A percentile compares a stretch with the other conserved stretches of the same genome.
Conservation (phyloP, 2,329 filamentous ascomycete species). For the Aspergillus hiratsukae region DNA sequence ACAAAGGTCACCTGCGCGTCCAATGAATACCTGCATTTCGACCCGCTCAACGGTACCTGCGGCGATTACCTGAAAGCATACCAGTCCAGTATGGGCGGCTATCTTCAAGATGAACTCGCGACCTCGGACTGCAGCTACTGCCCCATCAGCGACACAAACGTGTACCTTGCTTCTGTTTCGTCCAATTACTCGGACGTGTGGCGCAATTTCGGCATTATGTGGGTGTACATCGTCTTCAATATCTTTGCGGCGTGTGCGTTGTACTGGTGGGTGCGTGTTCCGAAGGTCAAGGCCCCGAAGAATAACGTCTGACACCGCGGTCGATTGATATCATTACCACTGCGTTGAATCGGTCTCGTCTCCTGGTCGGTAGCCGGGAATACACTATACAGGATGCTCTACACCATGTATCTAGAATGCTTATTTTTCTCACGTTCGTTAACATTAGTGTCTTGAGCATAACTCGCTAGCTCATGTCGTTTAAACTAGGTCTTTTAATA, state of each 20-base stretch:
- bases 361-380: neutral
- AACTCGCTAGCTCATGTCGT: neutral
- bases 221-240: slow-evolving; percentile 24
- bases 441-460: neutral
- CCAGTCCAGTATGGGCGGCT: neutral
- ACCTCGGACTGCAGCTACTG: neutral
- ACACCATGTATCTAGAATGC: neutral
- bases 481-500: neutral
- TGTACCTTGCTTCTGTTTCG: neutral
- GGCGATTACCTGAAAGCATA: neutral
- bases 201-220: neutral
- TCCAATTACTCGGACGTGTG: neutral
- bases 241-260: slow-evolving; percentile 11
- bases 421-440: neutral
- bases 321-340: too few species aligned
- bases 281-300: neutral
- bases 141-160: neutral
- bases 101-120: neutral
- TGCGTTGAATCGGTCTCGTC: neutral
- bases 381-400: neutral
- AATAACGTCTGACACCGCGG: too few species aligned
- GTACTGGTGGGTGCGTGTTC: slow-evolving; percentile 1
- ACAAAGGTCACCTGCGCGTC: neutral
- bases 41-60: neutral
- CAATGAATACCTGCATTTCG: neutral